Evolutionary conservation across 2,329 filamentous ascomycete species (phyloP), one percentile per base, ranked within the genome.

Genomic region (Colletotrichum simmondsii): DNA sequence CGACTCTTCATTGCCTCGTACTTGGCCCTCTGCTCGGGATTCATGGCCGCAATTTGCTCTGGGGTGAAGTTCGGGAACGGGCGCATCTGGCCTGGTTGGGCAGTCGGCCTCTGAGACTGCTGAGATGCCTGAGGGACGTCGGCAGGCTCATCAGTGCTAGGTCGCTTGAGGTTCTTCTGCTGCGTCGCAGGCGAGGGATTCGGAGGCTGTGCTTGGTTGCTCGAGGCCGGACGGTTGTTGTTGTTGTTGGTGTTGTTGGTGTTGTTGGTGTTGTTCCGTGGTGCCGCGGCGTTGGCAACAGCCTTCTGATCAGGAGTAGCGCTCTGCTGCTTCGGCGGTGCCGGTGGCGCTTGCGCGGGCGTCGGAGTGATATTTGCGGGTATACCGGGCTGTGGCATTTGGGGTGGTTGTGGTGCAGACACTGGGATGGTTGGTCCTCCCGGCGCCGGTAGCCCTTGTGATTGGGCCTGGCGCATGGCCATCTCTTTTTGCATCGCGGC

Each of bases 141-240:
- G 3, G 75, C 74, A 11, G 73, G 75, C 59, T 89, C 87, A 28
- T 89, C 88, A 4, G 83, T 80, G 64, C 81, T 87, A 4, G 87
- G 81, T 1, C 88, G 86, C 80, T 90, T 90, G 56, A 88, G 81
- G 60, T 81, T 86, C 78, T 87, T 89, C 30, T 80, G 78, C 10
- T 80, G 79, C 5, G 83, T 74, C 2, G 82, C 82, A 10, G 84
- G 80, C 5, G 85, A 83, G 19, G 81, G 79, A 57, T 83, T 83
- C 5, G 82, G 79, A 37, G 80, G 78, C 35, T 83, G 78, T 42
- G 78, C 61, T 56, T 83, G 84, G 58, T 79, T 83, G 69, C 80
- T 83, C 63, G 75, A 79, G 6, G 77, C 71, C 24, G 77, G 78
- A 19, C 80, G 81, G 22, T 76, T 77, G 61, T 78, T 79, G 65